Evolutionary conservation across 2,329 filamentous ascomycete genomes (phyloP).

Genomic region (Rhynchosporium secalis): DNA sequence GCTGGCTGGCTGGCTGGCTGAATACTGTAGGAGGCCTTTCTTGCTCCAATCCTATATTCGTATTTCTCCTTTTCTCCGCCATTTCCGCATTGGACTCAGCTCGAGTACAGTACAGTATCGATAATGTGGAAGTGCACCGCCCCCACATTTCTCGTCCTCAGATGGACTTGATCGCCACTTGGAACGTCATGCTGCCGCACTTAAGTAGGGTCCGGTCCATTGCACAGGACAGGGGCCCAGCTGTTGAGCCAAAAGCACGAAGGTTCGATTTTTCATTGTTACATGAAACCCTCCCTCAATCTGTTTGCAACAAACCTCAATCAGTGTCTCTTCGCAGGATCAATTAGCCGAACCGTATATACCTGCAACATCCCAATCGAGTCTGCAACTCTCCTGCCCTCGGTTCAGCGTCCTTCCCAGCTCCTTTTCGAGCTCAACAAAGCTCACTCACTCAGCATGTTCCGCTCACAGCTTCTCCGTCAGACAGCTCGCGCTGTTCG

Average conservation of each 20-base stretch:
- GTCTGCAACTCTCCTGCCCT: conserved; percentile 1
- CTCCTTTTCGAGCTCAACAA: conserved; percentile 2
- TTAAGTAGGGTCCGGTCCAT: not conserved
- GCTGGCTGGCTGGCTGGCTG: not conserved
- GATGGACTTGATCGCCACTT: conserved; percentile 2
- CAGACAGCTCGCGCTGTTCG: conserved; percentile 33
- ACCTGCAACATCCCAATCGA: not conserved
- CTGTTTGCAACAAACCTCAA: not conserved
- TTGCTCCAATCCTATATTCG: too few relatives aligned
- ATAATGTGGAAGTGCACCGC: not conserved
- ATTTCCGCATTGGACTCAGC: not conserved
- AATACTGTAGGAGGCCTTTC: too few relatives aligned
- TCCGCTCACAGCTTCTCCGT: conserved; percentile 36
- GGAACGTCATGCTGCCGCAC: conserved; percentile 15
- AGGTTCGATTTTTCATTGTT: conserved; percentile 2
- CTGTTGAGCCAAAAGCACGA: conserved; percentile 2
- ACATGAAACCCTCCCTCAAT: not conserved
- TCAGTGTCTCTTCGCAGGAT: not conserved
- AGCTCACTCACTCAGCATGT: conserved; percentile 29
- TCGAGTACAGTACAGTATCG: too few relatives aligned
- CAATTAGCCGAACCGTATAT: not conserved
- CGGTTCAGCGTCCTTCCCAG: conserved; percentile 5
- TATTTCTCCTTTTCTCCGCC: not conserved
- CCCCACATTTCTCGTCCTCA: not conserved
- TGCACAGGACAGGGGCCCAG: not conserved